phyloP scores from a whole-genome alignment of 2,329 filamentous ascomycete genomes.

The Fusarium protoensiforme region DNA sequence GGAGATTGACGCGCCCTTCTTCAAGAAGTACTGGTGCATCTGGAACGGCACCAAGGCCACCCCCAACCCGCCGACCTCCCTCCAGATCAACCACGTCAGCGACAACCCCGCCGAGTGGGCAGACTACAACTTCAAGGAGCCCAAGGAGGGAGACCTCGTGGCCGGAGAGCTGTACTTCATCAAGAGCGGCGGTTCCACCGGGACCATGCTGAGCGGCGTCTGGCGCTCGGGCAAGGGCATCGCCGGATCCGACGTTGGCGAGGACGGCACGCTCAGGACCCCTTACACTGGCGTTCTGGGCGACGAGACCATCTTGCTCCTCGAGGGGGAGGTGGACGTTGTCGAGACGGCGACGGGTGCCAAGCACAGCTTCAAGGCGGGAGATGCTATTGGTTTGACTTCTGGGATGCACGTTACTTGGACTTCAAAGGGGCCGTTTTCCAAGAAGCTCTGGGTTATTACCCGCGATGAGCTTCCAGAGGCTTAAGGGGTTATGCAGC shows the following conservation, averaged over 20 bases:
- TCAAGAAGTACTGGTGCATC: constrained; percentile 17
- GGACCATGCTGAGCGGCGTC: constrained; percentile 7
- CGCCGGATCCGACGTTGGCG: background rate
- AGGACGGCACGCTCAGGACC: background rate
- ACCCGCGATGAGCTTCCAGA: background rate
- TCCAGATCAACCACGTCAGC: constrained; percentile 9
- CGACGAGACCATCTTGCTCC: background rate
- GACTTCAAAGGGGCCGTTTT: constrained; percentile 10
- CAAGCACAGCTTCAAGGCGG: constrained; percentile 10
- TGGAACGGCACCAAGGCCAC: constrained; percentile 5
- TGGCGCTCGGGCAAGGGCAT: constrained; percentile 11
- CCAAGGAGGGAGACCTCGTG: constrained; percentile 23
- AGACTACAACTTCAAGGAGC: constrained; percentile 25
- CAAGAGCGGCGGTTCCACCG: constrained; percentile 10
- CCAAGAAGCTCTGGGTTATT: constrained; percentile 9
- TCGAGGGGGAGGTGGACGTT: background rate
- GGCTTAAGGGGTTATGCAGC: background rate
- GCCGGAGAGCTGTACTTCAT: constrained; percentile 29
- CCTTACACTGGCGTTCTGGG: background rate
- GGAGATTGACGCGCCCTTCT: constrained; percentile 4
- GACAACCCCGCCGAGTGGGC: constrained; percentile 20
- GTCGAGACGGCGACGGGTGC: background rate
- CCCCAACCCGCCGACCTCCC: background rate
- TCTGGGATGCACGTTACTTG: constrained; percentile 9
- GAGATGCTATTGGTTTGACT: constrained; percentile 6